These are phyloP conservation scores for Colletotrichum lentis DNA, from an alignment of 2,329 filamentous ascomycete species.

Conservation along the genomic window DNA sequence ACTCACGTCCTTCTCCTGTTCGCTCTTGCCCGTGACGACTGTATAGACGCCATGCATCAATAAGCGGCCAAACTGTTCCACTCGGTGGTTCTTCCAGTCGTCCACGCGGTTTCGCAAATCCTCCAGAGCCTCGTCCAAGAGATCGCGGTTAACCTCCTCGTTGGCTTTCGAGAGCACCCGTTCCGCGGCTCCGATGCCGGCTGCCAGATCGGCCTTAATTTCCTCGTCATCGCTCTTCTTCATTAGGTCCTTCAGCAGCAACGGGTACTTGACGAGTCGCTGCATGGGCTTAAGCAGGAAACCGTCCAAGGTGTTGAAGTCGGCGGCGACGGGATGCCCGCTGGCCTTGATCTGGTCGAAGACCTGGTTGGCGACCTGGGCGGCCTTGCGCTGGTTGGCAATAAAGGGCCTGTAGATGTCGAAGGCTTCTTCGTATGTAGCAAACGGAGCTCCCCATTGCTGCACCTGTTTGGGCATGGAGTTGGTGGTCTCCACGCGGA, in stretches of 20 bases:
- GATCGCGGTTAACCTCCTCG: conserved; percentile 86
- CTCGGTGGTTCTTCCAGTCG: conserved; percentile 94
- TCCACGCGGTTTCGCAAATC: conserved; percentile 86
- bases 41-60: conserved; percentile 90
- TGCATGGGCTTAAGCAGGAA: conserved; percentile 98
- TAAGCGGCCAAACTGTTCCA: conserved; percentile 90
- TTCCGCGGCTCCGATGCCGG: conserved; percentile 83
- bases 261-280: conserved; percentile 90
- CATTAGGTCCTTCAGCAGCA: conserved; percentile 86
- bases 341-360: conserved; percentile 86
- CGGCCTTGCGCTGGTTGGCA: conserved; percentile 92
- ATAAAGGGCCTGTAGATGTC: conserved; percentile 97
- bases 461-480: conserved; percentile 78
- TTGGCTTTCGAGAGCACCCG: conserved; percentile 86
- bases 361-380: conserved; percentile 80
- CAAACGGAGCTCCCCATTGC: conserved; percentile 94
- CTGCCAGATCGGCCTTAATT: conserved; percentile 74
- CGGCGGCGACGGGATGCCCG: conserved; percentile 81
- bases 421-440: conserved; percentile 84
- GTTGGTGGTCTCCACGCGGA: conserved; percentile 95
- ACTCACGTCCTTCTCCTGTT: conserved; percentile 88
- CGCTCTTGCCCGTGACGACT: conserved; percentile 87
- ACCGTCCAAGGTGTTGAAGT: conserved; percentile 86
- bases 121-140: conserved; percentile 82
- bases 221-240: conserved; percentile 83